Evolutionary conservation across 176 grass and related monocot species (phyloP), one percentile per base, ranked within the genome.

Genomic region (Carex parvula): DNA sequence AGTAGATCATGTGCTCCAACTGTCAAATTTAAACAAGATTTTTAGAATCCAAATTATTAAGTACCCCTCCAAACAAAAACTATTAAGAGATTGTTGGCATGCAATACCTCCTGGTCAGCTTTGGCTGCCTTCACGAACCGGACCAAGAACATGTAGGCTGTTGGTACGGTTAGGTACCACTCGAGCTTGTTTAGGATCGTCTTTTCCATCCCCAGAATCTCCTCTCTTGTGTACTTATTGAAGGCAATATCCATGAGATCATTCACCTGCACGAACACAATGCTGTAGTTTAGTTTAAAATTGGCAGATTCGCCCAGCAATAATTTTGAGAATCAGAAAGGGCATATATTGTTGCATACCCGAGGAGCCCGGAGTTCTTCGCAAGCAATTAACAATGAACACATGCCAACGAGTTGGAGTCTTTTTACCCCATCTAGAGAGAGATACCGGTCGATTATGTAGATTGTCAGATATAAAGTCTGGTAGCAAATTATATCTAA

Each of bases 151-250:
- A 94, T 89, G 5, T 95, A 99, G 4, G 62, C 55, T 14, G 97
- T 99, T 16, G 97, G 97, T 29, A 99, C 84, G 3, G 93, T 99
- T 4, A 99, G 79, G 64, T 96, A 93, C 97, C 97, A 99, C 70
- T 90, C 88, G 32, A 99, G 86, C 87, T 59, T 94, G 60, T 99
- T 90, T 24, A 99, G 85, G 55, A 99, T 96, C 5, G 48, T 56
- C 78, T 99, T 96, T 83, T 99, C 93, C 93, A 92, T 99, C 0
- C 39, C n/a, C 37, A 99, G 90, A 41, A 99, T 94, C 67, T 94
- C 88, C 53, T 96, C 97, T 78, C 91, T 89, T 0, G 56, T 83
- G 70, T 94, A 99, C 8, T 88, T 82, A 32, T 75, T 89, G 24
- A 94, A 88, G 64, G 93, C 88, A 86, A 99, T 94, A 55, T 86